phyloP scores from a whole-genome alignment of 768 basidiomycete genomes.

The Termitomyces eurrhizus region DNA sequence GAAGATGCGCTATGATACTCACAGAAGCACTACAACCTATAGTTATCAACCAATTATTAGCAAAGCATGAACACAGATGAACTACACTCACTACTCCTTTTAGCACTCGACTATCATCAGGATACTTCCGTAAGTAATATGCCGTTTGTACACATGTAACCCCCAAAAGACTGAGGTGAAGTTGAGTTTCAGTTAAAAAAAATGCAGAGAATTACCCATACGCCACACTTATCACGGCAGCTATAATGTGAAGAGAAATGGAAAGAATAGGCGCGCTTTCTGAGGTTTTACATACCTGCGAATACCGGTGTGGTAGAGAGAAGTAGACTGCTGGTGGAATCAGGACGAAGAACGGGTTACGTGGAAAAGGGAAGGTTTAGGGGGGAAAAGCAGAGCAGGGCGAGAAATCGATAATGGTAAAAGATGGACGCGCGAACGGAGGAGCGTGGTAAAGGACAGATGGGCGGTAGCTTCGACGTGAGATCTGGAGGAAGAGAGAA shows the following conservation, averaged over 20 bases:
- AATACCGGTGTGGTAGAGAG: no score
- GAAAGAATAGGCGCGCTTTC: not conserved
- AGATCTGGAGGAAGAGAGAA: no score
- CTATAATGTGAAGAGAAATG: not conserved
- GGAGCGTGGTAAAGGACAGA: no score
- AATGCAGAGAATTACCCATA: not conserved
- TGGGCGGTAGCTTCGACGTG: no score
- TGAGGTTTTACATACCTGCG: not conserved
- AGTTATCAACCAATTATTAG: not conserved
- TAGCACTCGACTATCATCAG: not conserved
- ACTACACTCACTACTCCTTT: not conserved
- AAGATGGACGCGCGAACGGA: no score
- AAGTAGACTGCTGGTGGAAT: no score
- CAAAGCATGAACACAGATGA: no score
- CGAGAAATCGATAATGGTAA: no score
- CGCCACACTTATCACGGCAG: not conserved
- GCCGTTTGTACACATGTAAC: not conserved
- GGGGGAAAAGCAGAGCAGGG: no score
- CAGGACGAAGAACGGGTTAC: no score
- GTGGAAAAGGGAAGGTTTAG: no score
- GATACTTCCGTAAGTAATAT: not conserved
- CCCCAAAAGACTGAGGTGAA: not conserved
- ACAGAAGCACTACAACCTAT: not conserved
- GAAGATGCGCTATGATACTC: not conserved
- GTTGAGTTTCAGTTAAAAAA: not conserved